These are phyloP conservation scores for Corymbia citriodora DNA, from an alignment of 441 rosid genomes.

Conservation along the genomic window DNA sequence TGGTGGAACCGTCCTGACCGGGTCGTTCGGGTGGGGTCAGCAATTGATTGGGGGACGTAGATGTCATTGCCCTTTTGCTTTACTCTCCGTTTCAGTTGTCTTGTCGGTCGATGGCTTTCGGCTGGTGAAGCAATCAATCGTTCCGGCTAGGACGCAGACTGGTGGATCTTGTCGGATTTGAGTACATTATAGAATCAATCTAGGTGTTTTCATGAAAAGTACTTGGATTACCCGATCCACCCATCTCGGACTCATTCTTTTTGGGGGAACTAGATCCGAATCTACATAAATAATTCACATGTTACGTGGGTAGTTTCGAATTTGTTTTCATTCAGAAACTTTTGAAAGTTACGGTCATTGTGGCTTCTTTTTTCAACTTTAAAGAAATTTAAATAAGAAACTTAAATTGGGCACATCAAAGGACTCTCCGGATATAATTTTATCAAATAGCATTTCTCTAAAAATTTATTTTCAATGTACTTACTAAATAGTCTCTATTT, in stretches of 20 bases:
- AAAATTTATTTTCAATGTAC: too few relatives aligned
- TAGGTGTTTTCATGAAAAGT: background rate
- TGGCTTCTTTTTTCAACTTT: too few relatives aligned
- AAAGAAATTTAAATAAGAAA: too few relatives aligned
- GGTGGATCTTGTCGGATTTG: background rate
- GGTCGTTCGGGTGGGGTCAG: background rate
- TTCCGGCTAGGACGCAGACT: background rate
- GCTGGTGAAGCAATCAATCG: background rate
- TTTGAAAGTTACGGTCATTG: too few relatives aligned
- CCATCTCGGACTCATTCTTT: background rate
- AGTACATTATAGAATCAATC: background rate
- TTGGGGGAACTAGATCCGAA: background rate
- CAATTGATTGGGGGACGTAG: background rate
- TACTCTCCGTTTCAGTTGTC: background rate
- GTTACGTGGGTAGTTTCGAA: background rate
- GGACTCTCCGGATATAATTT: accelerated
- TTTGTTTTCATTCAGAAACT: accelerated
- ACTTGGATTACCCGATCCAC: background rate
- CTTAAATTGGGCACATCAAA: too few relatives aligned
- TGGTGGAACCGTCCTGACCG: background rate
- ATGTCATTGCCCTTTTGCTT: background rate
- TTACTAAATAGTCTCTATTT: too few relatives aligned
- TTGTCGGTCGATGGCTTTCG: background rate
- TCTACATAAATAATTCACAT: background rate
- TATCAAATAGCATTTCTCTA: accelerated